Evolutionary conservation across 768 basidiomycete species (phyloP).

Genomic region (Agaricus subrufescens): DNA sequence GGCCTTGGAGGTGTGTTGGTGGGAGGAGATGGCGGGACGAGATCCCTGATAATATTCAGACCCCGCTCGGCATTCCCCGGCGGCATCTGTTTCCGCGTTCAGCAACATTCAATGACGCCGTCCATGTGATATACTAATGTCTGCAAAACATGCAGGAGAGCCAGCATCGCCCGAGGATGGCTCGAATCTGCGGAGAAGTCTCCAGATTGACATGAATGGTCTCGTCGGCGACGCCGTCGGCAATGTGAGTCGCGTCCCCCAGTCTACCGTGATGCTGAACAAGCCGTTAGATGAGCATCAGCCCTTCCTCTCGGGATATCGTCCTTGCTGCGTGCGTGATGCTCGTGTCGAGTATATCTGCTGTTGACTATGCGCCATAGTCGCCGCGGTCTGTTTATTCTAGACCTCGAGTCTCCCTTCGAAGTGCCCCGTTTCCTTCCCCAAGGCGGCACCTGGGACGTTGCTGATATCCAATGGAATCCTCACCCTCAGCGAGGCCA

Average conservation of each 20-base stretch:
- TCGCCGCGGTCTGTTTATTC: constrained; percentile 89
- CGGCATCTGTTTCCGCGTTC: no score
- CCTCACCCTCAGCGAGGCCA: constrained; percentile 72
- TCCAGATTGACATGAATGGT: constrained; percentile 77
- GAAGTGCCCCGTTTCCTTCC: constrained; percentile 91
- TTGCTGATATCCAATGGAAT: constrained; percentile 92
- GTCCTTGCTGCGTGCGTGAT: constrained; percentile 78
- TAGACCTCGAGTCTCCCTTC: constrained; percentile 85
- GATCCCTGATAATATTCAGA: no score
- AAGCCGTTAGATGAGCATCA: constrained; percentile 75
- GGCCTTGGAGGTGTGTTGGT: no score
- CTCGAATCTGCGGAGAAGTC: constrained; percentile 49
- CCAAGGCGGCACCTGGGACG: constrained; percentile 95
- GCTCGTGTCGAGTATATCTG: not conserved
- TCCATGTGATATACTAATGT: no score
- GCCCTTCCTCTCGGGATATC: constrained; percentile 82
- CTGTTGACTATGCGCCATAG: constrained; percentile 23
- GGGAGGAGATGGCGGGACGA: not conserved
- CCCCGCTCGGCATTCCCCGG: no score
- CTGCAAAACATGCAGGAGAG: not conserved
- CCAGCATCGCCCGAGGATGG: constrained; percentile 48
- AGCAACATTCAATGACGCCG: no score
- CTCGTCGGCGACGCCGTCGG: constrained; percentile 81
- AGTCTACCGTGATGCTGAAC: constrained; percentile 1
- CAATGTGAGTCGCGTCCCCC: constrained; percentile 51